Percentiles rank a stretch among this genome's conserved stretches.
phyloP scores from a whole-genome alignment of 2,329 filamentous ascomycete genomes.

The Beauveria sp. region DNA sequence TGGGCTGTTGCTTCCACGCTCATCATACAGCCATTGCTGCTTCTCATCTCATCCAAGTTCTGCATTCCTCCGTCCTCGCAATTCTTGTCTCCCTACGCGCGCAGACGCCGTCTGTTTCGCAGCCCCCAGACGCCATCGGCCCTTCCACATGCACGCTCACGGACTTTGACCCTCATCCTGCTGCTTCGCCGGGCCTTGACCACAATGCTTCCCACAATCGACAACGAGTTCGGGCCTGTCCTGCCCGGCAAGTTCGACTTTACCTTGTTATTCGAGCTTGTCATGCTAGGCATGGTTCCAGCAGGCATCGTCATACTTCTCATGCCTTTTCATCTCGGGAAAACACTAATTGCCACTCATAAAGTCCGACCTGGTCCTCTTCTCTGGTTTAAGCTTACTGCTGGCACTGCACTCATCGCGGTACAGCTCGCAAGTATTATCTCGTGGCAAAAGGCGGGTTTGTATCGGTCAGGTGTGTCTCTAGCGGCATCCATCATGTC shows the following conservation, averaged over 20 bases:
- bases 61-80: no score
- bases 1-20: no score
- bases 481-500: constrained; percentile 21
- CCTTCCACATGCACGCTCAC: no score
- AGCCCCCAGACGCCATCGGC: no score
- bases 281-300: background rate
- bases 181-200: no score
- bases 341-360: background rate
- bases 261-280: background rate
- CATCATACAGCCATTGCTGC: no score
- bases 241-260: background rate
- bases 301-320: background rate
- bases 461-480: constrained; percentile 16
- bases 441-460: constrained; percentile 17
- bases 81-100: no score
- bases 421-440: constrained; percentile 19
- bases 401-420: fast-evolving
- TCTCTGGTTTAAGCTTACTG: constrained; percentile 18
- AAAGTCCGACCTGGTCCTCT: constrained; percentile 4
- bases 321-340: background rate
- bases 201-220: background rate
- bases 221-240: background rate
- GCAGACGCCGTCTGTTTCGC: no score
- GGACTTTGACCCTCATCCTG: no score
- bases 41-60: no score